Percentiles rank a stretch among this genome's conserved stretches.
Evolutionary conservation across 1,139 yeast genomes (phyloP).

Genomic region (Barnettozyma hawaiiensis): DNA sequence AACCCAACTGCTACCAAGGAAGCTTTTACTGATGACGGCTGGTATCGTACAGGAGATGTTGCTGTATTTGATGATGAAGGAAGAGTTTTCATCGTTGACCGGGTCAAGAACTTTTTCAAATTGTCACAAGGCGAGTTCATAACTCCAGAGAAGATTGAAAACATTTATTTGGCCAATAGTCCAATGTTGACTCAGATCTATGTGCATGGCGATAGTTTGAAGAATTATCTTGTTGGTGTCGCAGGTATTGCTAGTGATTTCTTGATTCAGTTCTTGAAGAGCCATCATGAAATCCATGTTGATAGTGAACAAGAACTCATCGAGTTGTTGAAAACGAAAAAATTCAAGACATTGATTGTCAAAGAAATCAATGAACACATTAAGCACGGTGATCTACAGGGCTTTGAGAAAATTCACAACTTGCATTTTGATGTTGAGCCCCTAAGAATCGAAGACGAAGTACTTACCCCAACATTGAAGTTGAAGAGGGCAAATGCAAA

Average conservation of each 20-base stretch:
- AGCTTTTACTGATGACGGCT: conserved; percentile 50
- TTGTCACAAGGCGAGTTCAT: conserved; percentile 66
- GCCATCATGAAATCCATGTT: conserved; percentile 12
- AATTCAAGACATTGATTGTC: conserved; percentile 20
- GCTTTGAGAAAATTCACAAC: conserved; percentile 46
- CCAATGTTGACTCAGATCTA: conserved; percentile 45
- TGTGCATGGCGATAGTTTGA: conserved; percentile 52
- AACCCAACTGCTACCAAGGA: conserved; percentile 44
- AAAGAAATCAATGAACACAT: conserved; percentile 20
- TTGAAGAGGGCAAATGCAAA: conserved; percentile 44
- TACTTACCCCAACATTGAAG: conserved; percentile 50
- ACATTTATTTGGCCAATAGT: conserved; percentile 43
- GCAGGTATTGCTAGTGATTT: conserved; percentile 41
- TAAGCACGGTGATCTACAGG: conserved; percentile 21
- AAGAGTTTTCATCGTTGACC: conserved; percentile 48
- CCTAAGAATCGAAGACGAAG: conserved; percentile 41
- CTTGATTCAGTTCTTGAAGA: conserved; percentile 13
- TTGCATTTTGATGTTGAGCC: conserved; percentile 44
- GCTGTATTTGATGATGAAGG: conserved; percentile 45
- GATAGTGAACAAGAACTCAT: conserved; percentile 21
- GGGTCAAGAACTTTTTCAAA: conserved; percentile 66
- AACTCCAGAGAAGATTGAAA: conserved; percentile 65
- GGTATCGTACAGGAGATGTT: conserved; percentile 63
- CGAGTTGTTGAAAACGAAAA: conserved; percentile 16
- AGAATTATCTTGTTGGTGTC: conserved; percentile 50